Base-by-base conservation (phyloP, 805 yeast genomes). In the Clavispora carvajalis region DNA sequence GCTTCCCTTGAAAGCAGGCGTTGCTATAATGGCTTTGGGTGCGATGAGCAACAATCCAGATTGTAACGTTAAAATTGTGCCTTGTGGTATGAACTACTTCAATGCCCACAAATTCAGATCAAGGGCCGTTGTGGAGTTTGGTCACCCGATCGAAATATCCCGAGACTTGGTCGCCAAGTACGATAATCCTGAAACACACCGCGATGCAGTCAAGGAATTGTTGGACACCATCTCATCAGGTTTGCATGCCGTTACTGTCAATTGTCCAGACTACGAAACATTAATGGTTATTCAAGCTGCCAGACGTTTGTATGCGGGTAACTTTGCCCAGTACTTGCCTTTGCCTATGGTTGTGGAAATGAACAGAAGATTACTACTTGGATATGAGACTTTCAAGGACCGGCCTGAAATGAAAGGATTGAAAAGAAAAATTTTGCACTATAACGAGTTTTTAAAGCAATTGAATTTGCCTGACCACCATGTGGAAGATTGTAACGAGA, bases 41-140 rank as follows among this genome's bases (percentile, higher is more conserved):
- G 93, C 98, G 8, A 77, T 90, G 79, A 85, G 80, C 18, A 73
- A 78, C 44, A 76, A 85, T 52, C 88, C 93, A 0, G 74, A 76
- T 34, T 79, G 85, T 44, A 80, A 82, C 41, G 91, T 91, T 4
- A 80, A 82, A 52, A 87, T 91, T 50, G 95, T 93, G 11, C 98
- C 98, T 4, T 89, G 96, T 58, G 99, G 99, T 31, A 83, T 93
- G 91, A 91, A 91, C 63, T 91, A 91, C 63, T 91, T 91, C 74
- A 95, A 87, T 57, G 91, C 96, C 5, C 95, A 91, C 65, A 89
- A 86, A 59, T 91, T 93, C 66, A 76, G 99, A 61, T 87, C 96
- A 6, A 76, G 99, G 52, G 97, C 96, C 2, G 96, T 91, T 13
- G 76, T 93, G 35, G 99, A 91, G 63, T 91, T 90, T 64, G 99